Base-by-base conservation (phyloP, 306 rosid species). In the Gillenia trifoliata region DNA sequence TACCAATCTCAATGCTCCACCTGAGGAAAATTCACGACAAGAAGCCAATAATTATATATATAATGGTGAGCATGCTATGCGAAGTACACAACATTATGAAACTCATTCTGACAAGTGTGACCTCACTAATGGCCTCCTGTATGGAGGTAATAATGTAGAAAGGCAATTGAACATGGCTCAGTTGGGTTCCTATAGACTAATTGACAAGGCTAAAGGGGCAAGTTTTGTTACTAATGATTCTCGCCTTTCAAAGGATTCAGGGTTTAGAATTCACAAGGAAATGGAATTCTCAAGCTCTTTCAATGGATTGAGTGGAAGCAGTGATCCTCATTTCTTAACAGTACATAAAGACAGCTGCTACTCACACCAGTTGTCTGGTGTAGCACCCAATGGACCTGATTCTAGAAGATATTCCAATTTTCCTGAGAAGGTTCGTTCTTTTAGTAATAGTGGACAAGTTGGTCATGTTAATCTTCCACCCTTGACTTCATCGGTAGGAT, bases 121-220 rank as follows among this genome's bases (percentile, higher is more conserved):
- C 68, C 66, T 66, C n/a, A 23, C 76, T 50, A 71, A 68, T 77
- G 79, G 70, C 49, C 75, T 17, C 59, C 16, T 72, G 77, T 75
- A 77, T 23, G 65, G 47, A 61, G 64, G 77, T 66, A 85, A 63
- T 79, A 73, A 23, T 34, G 6, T 50, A 6, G 86, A 72, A 83
- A 77, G 85, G 78, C 85, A 84, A 73, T 74, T 70, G 20, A 75
- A 72, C 72, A 71, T 66, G 69, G 30, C 73, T 60, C 76, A 38
- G 15, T 57, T 57, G 47, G 75, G 71, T 38, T 71, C 60, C 66
- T 64, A 56, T 54, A 78, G 82, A 72, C 66, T 64, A 66, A 52
- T 66, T 71, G 85, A 72, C 82, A 83, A 76, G 49, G 77, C 66
- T 74, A 83, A 80, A 66, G 83, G 74, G 70, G 83, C 52, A 62